Evolutionary conservation across 768 basidiomycete species (phyloP), one percentile per base, ranked within the genome.

Genomic region (Suillus discolor): DNA sequence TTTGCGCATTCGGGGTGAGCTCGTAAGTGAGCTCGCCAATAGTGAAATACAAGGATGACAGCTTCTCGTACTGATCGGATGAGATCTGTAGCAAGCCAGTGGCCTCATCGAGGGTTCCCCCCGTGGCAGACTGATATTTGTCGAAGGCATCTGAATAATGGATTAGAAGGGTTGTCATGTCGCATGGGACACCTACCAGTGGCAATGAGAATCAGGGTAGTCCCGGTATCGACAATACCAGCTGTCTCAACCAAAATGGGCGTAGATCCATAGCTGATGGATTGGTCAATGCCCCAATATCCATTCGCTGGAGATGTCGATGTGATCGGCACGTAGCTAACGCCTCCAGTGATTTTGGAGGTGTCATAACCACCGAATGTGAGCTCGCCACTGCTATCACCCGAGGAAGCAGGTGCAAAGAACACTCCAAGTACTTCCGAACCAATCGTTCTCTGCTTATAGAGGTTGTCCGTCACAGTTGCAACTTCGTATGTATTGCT

Each of bases 221-320:
- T 74, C 4, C 78, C 78, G 0, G 76, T 44, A 44, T 44, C 42
- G 42, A 44, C 42, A 4, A 79, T 75, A 28, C 78, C 78, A 25
- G 77, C 70, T 9, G 71, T 70, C 12, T 20, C 34, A 4, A 59
- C 25, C 55, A 77, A 51, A 28, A 78, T 66, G 1, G 65, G 62
- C 6, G 62, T 65, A 0, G 41, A 23, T 6, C 74, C 75, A 20
- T 77, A 79, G 18, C 64, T 54, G 45, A 78, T 74, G 18, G 70
- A 68, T 66, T 79, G 68, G 62, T 80, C 61, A 57, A 80, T 76
- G 16, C 79, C 79, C 74, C 75, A 80, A 68, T 67, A 80, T 12
- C n/a, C 8, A 53, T 65, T 75, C 4, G 80, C 70, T 12, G 79
- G 79, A 31, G 51, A 70, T 4, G 74, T 77, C 12, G 49, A 39